Evolutionary conservation across 768 basidiomycete species (phyloP), one percentile per base, ranked within the genome.

Genomic region (Termitomyces sp.): DNA sequence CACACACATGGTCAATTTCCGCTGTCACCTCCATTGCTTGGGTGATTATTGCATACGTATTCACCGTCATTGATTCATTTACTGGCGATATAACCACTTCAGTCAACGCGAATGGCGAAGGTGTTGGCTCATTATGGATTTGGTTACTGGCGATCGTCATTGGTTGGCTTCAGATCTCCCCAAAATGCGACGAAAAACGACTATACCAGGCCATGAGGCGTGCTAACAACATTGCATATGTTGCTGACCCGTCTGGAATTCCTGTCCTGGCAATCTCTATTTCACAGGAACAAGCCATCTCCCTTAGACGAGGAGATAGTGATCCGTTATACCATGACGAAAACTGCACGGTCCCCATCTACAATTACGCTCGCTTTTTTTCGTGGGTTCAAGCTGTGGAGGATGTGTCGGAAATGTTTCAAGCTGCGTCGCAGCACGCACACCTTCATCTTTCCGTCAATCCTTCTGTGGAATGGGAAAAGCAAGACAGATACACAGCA

Each of bases 61-160:
- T 78, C 58, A 77, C 77, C 4, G 64, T 78, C 30, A 53, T 74
- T n/a, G 70, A 74, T 47, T 70, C 73, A 16, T 73, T 75, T 55
- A 62, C 66, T 10, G 55, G 61, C 4, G 55, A 67, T 36, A 61
- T 67, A 20, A 66, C 61, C 5, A 58, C 52, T 14, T 44, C 61
- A 13, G 37, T 76, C 4, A 64, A 72, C 36, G 64, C 71, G 8
- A 76, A 68, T 22, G 80, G 78, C 0, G 69, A 78, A 49, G 76
- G 67, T 9, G 74, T 75, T 4, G 77, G 77, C 0, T 74, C 75
- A 2, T 64, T 72, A 12, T 81, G 75, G 76, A 67, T 81, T 20
- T 81, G 78, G 78, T 65, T 81, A 6, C 48, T 79, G 7, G 73
- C 79, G 0, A 65, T 81, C 10, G 72, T 77, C 18, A 64, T 74